Evolutionary conservation across 192 early-diverging fungal genomes (phyloP), one percentile per base, ranked within the genome.

Genomic region (Piromyces sp.): DNA sequence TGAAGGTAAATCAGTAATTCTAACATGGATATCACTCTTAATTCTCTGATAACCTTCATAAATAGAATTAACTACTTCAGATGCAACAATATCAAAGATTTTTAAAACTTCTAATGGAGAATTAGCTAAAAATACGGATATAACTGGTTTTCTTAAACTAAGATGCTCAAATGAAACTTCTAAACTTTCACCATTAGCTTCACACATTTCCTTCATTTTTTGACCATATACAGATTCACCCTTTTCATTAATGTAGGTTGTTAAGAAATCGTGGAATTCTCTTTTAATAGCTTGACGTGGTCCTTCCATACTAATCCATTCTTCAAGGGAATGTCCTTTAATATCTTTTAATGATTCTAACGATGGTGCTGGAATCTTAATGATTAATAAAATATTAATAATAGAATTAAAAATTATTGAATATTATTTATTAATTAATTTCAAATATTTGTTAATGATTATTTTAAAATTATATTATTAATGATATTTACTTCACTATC

Each of bases 221-320:
- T 96, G 93, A 83, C 96, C 96, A 82, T 99, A 99, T 12, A 99
- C 93, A 28, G 95, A 96, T 31, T 93, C 93, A 81, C 95, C 95
- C 36, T 93, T 87, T 36, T 93, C 92, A 80, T 95, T 92, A n/a
- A 93, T 91, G 85, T 90, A 97, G 14, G 93, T 94, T 19, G 93
- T 89, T 51, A 99, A 86, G 84, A 99, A 99, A 80, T 93, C 89
- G 30, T 92, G 90, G 88, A 99, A 97, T 84, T 97, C 95, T 38
- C 93, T 87, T 81, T 91, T 89, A 37, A 97, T 95, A 16, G 94
- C 92, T 82, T 92, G 91, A 6, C 95, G 91, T 5, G 95, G 93
- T 5, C 93, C 93, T 31, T 96, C 91, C 90, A 95, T 92, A 80
- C 88, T 90, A 29, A 99, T 92, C 91, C 93, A 99, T 30, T 95